Evolutionary conservation across 306 rosid species (phyloP), one percentile per base, ranked within the genome.

Genomic region (Carpinus viminea): DNA sequence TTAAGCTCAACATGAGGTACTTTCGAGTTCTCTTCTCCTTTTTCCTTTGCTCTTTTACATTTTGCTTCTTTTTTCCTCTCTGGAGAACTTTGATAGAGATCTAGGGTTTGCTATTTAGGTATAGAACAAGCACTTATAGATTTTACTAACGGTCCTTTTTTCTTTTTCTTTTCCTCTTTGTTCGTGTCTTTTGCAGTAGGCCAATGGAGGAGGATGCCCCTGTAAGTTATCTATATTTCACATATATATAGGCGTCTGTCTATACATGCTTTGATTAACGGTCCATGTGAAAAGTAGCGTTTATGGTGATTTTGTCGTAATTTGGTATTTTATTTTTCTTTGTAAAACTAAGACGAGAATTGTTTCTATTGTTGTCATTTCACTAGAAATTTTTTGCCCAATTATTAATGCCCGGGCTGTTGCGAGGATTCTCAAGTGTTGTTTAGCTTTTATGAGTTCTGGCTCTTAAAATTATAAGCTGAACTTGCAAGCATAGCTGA

Each of bases 131-230:
- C 0, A 59, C 11, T 2, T 6, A 17, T 5, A 17, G 15, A 66
- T 38, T 66, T 66, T 66, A 38, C 51, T 66, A 41, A 66, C 20
- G 45, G 12, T 34, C 10, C 2, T 2, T 2, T 34, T 64, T 34
- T n/a, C n/a, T 34, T 34, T 4, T 34, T 7, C 2, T 64, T 64
- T 34, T 17, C 8, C 16, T 1, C 20, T 15, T 31, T 28, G n/a
- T 34, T 34, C 16, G n/a, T 66, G 47, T 64, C 70, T 64, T 13
- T 64, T 31, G 47, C 72, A 66, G 72, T 66, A 18, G 48, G 50
- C 72, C 72, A 41, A 66, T 66, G 72, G 72, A 66, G 4, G 72
- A 66, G 72, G 72, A 66, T 8, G 7, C 72, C 72, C 5, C 72
- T 66, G 72, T 66, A 66, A 66, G 72, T 66, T 38, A 41, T 66